phyloP scores from a whole-genome alignment of 2,329 filamentous ascomycete genomes.

The Mariannaea elegans region DNA sequence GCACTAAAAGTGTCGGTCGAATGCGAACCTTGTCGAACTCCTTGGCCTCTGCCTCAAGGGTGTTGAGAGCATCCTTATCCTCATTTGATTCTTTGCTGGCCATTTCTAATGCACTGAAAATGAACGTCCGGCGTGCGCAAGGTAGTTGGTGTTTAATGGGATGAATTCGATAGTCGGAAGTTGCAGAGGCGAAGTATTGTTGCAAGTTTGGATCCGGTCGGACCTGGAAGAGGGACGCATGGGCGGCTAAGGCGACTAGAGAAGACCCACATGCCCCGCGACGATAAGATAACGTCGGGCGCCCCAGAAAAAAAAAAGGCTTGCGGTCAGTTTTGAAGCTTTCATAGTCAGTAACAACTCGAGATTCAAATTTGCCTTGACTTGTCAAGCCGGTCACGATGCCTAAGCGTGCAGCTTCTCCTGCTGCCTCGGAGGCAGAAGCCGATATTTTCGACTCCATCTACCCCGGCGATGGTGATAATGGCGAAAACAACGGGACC shows the following conservation, averaged over 20 bases:
- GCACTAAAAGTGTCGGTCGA: conserved; percentile 28
- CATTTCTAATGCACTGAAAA: conserved; percentile 41
- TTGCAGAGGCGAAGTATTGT: conserved; percentile 2
- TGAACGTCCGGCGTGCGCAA: neutral
- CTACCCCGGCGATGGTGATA: conserved; percentile 69
- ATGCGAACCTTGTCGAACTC: conserved; percentile 84
- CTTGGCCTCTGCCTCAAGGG: conserved; percentile 84
- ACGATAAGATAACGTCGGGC: conserved; percentile 51
- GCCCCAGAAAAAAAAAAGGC: conserved; percentile 46
- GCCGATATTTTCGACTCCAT: conserved; percentile 87
- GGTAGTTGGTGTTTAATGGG: neutral
- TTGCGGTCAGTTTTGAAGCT: conserved; percentile 19
- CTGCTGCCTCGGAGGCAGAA: conserved; percentile 86
- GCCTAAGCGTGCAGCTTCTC: conserved; percentile 79
- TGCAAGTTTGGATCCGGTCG: neutral
- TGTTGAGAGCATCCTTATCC: conserved; percentile 80
- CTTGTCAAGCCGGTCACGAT: conserved; percentile 55
- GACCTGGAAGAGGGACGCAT: no score
- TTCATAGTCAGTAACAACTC: conserved; percentile 15
- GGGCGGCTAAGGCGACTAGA: neutral
- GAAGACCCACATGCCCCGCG: conserved; percentile 41
- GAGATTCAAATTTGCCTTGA: conserved; percentile 7
- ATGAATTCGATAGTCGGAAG: conserved; percentile 11
- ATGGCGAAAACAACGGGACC: conserved; percentile 48
- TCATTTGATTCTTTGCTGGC: conserved; percentile 54